Base-by-base conservation (phyloP, 305 asterid genomes). In the Rubia occidens region DNA sequence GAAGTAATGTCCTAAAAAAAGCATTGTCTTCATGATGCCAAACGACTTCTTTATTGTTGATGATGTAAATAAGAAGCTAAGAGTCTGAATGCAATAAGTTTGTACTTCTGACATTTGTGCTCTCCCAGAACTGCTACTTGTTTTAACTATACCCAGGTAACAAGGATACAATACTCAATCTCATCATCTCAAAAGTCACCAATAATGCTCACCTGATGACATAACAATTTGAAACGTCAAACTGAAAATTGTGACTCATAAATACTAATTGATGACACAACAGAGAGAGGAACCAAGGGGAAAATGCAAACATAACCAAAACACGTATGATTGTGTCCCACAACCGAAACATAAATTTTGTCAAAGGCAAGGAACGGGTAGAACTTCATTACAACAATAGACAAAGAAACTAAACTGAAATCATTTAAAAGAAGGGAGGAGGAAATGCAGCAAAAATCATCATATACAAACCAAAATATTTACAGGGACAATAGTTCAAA, bases 141-240 rank as follows among this genome's bases (percentile, higher is more conserved):
- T 87, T 82, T 71, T 74, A 60, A 95, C 90, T 42, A 97, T 95
- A 65, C 99, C 99, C 72, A 94, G 78, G 82, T 89, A 94, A 81
- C 91, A 97, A 87, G 82, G 72, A 94, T 88, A 82, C 97, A 94
- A 70, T 90, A 86, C 72, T 94, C 96, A 4, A 94, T 83, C 78
- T 94, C 99, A 77, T 89, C 99, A 83, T 89, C 96, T 8, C 91
- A 84, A 86, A 91, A 94, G 82, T 94, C 97, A 65, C 99, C 99
- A 70, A 94, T 96, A 74, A 94, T 88, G 81, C 95, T 86, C 81
- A 94, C 96, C 99, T 95, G 72, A 80, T 66, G 75, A 80, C 77
- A 18, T 6, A 61, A 73, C 21, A 44, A 20, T 44, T 39, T 37
- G 65, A 64, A 18, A 37, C 53, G 21, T 49, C 29, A 77, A 60